phyloP scores from a whole-genome alignment of 768 basidiomycete species.

The Paxillus ammoniavirescens region DNA sequence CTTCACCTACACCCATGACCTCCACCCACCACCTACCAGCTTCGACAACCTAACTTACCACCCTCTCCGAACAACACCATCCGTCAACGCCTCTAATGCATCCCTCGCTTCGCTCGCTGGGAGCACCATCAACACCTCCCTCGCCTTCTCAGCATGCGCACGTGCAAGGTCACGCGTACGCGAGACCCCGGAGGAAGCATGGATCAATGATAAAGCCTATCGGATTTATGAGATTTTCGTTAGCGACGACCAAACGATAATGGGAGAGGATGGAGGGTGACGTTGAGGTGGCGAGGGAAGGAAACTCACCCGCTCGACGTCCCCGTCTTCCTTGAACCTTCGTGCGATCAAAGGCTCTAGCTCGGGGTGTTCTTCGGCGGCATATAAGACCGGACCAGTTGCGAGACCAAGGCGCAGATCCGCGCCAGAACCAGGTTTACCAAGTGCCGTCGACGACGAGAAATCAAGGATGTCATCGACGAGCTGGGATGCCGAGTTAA shows the following conservation, averaged over 20 bases:
- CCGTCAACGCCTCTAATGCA: conserved; percentile 73
- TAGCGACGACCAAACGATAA: background rate
- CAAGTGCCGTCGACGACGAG: conserved; percentile 73
- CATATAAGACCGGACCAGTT: conserved; percentile 83
- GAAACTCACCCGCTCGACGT: conserved; percentile 68
- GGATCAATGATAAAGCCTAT: conserved; percentile 61
- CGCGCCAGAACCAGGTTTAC: conserved; percentile 83
- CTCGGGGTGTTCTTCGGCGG: conserved; percentile 79
- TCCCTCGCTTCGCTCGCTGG: conserved; percentile 80
- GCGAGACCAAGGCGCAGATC: conserved; percentile 83
- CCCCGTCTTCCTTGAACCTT: conserved; percentile 73
- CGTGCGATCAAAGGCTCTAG: conserved; percentile 76
- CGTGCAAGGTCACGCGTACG: conserved; percentile 77
- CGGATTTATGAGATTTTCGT: background rate
- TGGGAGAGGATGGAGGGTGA: too few species aligned
- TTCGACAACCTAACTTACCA: conserved; percentile 32
- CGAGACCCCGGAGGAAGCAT: conserved; percentile 68
- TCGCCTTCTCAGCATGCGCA: conserved; percentile 74
- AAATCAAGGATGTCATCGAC: conserved; percentile 97
- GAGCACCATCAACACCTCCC: conserved; percentile 61
- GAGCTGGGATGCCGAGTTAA: conserved; percentile 48
- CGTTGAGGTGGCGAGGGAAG: background rate
- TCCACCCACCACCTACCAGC: too few species aligned
- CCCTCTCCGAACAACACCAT: conserved; percentile 61
- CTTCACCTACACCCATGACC: background rate